Conservation (phyloP, 2,329 filamentous ascomycete species). For the Phoma sp. region DNA sequence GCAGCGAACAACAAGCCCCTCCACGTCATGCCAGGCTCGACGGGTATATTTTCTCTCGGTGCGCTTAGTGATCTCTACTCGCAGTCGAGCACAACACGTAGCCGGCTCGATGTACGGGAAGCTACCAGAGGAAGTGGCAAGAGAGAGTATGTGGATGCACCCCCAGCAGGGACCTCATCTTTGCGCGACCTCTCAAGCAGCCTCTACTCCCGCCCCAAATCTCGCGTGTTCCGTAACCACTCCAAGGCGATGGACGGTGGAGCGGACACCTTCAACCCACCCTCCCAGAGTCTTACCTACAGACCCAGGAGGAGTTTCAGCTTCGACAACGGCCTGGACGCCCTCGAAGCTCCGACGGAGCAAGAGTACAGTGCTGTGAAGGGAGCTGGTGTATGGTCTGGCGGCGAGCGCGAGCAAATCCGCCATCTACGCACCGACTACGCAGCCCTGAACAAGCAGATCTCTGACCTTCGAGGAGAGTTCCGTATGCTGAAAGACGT, state of each 20-base stretch:
- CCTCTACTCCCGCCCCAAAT: neutral
- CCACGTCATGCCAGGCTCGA: neutral
- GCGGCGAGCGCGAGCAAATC: neutral
- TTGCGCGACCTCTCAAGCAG: neutral
- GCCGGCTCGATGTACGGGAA: neutral
- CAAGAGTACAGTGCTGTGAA: neutral
- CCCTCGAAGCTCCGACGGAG: neutral
- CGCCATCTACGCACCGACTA: conserved; percentile 19
- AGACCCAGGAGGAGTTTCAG: neutral
- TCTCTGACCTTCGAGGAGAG: conserved; percentile 27
- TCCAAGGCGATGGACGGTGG: conserved; percentile 5
- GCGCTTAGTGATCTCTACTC: neutral
- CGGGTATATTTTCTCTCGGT: neutral
- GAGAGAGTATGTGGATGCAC: neutral
- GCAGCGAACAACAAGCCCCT: neutral
- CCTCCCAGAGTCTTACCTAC: neutral
- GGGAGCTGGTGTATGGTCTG: neutral
- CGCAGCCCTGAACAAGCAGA: conserved; percentile 19
- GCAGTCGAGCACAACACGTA: neutral
- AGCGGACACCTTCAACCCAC: neutral
- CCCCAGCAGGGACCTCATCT: neutral
- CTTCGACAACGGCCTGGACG: neutral
- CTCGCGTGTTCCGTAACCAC: neutral
- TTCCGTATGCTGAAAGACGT: conserved; percentile 22
- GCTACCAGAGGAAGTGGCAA: neutral